Evolutionary conservation across 176 grass and related monocot genomes (phyloP).

Genomic region (Eleusine coracana): DNA sequence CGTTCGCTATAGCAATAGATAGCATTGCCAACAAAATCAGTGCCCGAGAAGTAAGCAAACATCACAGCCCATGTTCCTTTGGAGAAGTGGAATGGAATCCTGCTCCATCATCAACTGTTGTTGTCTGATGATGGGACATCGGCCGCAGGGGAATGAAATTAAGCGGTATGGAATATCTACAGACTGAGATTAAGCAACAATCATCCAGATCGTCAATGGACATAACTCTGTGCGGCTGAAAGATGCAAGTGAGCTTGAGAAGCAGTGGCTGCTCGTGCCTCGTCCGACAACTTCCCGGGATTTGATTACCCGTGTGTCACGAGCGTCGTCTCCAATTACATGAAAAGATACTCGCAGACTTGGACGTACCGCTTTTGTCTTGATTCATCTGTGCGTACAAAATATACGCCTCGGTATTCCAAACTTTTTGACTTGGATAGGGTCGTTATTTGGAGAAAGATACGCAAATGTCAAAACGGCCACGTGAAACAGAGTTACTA

Average conservation of each 20-base stretch:
- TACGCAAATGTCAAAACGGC: constrained; percentile 4
- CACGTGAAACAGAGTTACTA: not conserved
- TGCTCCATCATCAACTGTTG: no score
- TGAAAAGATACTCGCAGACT: not conserved
- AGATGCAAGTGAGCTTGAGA: not conserved
- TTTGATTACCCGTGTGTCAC: not conserved
- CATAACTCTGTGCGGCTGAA: not conserved
- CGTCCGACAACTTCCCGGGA: not conserved
- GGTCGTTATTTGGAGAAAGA: not conserved
- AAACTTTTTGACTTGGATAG: not conserved
- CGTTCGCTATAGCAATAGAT: not conserved
- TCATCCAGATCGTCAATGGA: no score
- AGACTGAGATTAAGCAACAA: no score
- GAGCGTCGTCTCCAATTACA: not conserved
- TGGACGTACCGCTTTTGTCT: no score
- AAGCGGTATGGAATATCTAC: no score
- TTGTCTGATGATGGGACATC: no score
- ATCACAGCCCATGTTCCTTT: no score
- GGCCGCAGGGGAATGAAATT: no score
- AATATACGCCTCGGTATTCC: not conserved
- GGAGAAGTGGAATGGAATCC: no score
- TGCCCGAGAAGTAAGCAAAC: no score
- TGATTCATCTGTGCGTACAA: not conserved
- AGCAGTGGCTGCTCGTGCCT: no score
- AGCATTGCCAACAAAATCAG: not conserved